A percentile compares a stretch with the other conserved stretches of the same genome.
phyloP scores from a whole-genome alignment of 768 basidiomycete species.

The Mycena latifolia region DNA sequence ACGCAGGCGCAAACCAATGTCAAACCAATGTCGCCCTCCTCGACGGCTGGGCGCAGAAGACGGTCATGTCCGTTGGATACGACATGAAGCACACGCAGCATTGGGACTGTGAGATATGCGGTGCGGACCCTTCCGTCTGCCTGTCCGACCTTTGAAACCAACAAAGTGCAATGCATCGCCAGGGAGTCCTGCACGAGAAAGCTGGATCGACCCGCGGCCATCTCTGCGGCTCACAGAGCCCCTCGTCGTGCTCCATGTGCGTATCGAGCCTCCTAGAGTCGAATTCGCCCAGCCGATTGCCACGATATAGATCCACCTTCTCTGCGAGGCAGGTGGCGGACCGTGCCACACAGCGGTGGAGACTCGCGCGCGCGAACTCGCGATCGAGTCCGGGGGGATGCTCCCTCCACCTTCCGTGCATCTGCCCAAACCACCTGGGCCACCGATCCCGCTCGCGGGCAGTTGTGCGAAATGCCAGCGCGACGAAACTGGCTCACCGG shows the following conservation, averaged over 20 bases:
- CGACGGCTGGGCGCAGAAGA: constrained; percentile 33
- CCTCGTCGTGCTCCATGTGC: constrained; percentile 18
- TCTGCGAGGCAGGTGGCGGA: constrained; percentile 30
- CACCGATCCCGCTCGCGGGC: constrained; percentile 21
- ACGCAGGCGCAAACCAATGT: constrained; percentile 21
- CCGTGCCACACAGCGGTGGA: constrained; percentile 30
- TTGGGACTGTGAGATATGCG: constrained; percentile 32
- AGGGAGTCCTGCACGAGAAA: constrained; percentile 30
- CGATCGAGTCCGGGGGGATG: constrained; percentile 12
- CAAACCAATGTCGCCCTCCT: constrained; percentile 24
- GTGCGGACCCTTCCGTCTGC: background rate
- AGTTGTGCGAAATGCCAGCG: constrained; percentile 29
- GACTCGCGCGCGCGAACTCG: constrained; percentile 16
- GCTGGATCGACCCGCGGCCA: constrained; percentile 27
- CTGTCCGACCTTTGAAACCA: background rate
- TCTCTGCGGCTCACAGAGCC: constrained; percentile 16
- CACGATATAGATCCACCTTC: constrained; percentile 22
- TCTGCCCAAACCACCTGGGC: constrained; percentile 5
- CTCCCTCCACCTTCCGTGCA: constrained; percentile 8
- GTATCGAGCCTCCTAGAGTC: background rate
- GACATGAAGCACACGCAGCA: constrained; percentile 36
- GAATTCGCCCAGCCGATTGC: background rate
- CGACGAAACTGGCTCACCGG: constrained; percentile 23
- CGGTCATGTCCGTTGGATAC: constrained; percentile 20
- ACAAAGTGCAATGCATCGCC: background rate